Evolutionary conservation across 148 eudicot genomes (phyloP).

Genomic region (Gaultheria prostrata): DNA sequence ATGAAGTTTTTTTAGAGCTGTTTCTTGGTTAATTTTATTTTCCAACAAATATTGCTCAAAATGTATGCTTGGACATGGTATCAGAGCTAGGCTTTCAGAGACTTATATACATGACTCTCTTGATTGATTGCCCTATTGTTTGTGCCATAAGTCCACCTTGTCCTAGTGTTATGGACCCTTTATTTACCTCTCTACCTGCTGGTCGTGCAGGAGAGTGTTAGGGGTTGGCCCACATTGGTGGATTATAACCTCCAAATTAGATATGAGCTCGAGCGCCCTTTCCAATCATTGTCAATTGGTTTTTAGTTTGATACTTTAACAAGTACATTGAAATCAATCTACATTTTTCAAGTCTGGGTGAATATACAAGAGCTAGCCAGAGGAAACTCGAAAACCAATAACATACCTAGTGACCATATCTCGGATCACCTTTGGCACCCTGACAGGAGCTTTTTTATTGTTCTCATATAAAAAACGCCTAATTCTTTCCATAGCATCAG

Average conservation of each 20-base stretch:
- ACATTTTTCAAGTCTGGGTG: background rate
- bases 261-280: background rate
- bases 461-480: slow-evolving; percentile 55
- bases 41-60: too few species aligned
- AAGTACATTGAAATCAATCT: background rate
- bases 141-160: background rate
- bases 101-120: background rate
- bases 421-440: slow-evolving; percentile 67
- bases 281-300: background rate
- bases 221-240: background rate
- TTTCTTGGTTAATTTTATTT: too few species aligned
- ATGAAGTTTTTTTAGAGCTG: too few species aligned
- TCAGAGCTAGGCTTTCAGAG: too few species aligned
- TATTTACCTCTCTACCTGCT: background rate
- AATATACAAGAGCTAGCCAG: background rate
- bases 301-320: background rate
- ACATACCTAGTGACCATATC: slow-evolving; percentile 70
- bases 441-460: slow-evolving; percentile 74
- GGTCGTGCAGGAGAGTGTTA: background rate
- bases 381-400: background rate
- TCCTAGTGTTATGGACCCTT: background rate
- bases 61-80: too few species aligned
- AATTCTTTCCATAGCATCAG: slow-evolving; percentile 88
- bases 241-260: background rate
- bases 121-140: background rate